Evolutionary conservation across 2,329 filamentous ascomycete genomes (phyloP), one percentile per base, ranked within the genome.

Genomic region (Aspergillus eucalypticola): DNA sequence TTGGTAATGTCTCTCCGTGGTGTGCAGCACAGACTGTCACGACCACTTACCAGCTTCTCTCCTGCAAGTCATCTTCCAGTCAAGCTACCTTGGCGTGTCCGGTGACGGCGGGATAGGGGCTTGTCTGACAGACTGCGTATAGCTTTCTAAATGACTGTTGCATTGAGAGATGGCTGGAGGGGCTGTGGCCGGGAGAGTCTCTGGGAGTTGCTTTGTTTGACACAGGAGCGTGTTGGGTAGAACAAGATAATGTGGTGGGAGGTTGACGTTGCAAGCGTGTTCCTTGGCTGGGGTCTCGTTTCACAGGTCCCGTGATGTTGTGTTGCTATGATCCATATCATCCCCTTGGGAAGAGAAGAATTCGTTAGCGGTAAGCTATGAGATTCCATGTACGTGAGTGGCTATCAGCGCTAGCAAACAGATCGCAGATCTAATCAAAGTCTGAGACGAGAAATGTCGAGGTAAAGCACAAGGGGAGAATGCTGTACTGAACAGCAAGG

Each of bases 11-110:
- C 19, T 46, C 50, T 44, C 13, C 51, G 19, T 55, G 25, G n/a
- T 25, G n/a, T 32, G 52, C 52, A 55, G 53, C n/a, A 27, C 15
- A 35, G 23, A 23, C 29, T 5, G 41, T 23, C 39, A 41, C 32
- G 15, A 25, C 27, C 27, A 32, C 41, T 13, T 32, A 11, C 27
- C 27, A 11, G 53, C 21, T 19, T 54, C n/a, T 54, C 41, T 23
- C 27, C 52, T 55, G 41, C 53, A 25, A 25, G 19, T 53, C 21
- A 35, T 35, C 11, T 15, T 35, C 32, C 11, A 38, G 13, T 52
- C 46, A 59, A 46, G 52, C 23, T 27, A 32, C 27, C 52, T 59
- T 59, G 52, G 56, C 52, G 35, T 39, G 56, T 59, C 56, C 48
- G 56, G 50, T 59, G 56, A 59, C 23, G 41, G 27, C 21, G 50